Evolutionary conservation across 129 eudicot species (phyloP), one percentile per base, ranked within the genome.

Genomic region (Ambrosia artemisiifolia): DNA sequence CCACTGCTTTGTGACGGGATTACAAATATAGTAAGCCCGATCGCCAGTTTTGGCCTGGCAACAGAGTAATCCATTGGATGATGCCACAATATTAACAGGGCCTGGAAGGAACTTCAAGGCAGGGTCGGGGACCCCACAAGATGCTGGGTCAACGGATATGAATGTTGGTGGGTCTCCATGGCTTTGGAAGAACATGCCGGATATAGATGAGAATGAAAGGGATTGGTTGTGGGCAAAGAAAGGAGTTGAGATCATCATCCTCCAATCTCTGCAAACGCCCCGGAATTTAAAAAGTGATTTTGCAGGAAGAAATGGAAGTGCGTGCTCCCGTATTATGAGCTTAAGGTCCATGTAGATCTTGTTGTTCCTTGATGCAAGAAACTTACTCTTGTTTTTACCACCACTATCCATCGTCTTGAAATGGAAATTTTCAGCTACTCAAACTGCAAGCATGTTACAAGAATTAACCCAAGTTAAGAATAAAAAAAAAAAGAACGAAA

Each of bases 181-280:
- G 12, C 51, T 14, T 76, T 88, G 91, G 56, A 62, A 51, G 63
- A 84, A 86, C 55, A 86, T 49, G 19, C 96, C 92, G 0, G 78
- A 72, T 33, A 78, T 30, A 3, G 76, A 17, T 20, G 56, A 50
- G 34, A 24, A 80, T 35, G 81, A 51, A 68, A 74, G 72, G 34
- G 92, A 84, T 77, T 89, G 96, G 53, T 63, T 80, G 79, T 86
- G 96, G 35, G 81, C 88, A 38, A 86, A 80, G 67, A 86, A 82
- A 18, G 88, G 92, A 65, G 82, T 16, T 47, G 83, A 63, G 53
- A 86, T 84, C 69, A 81, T 70, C 40, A 71, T 68, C 20, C 63
- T 80, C 92, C 96, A 89, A 24, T 84, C 90, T 40, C 86, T 74
- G 50, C 88, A 90, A 30, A 87, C 92, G 16, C 81, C 62, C 34